A percentile compares a stretch with the other conserved stretches of the same genome.
phyloP scores from a whole-genome alignment of 2,329 filamentous ascomycete species.

The Clonostachys chloroleuca region DNA sequence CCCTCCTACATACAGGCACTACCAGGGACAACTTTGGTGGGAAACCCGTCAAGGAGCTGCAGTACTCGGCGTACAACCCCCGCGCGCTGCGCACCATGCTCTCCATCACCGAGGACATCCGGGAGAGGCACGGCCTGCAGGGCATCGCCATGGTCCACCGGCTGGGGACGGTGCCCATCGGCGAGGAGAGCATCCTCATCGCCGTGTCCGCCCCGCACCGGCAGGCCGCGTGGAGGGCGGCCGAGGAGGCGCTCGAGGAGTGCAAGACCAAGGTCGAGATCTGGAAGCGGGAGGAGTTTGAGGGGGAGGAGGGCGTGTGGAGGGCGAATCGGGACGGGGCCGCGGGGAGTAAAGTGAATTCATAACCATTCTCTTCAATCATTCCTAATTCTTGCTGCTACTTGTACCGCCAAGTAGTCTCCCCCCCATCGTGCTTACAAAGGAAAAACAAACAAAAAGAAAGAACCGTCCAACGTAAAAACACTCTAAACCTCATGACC shows the following conservation, averaged over 20 bases:
- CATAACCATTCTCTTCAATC: conserved; percentile 2
- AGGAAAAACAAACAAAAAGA: neutral
- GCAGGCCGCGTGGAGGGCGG: conserved; percentile 79
- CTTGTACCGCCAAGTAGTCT: too few relatives aligned
- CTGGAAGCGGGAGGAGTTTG: conserved; percentile 92
- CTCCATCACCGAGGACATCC: conserved; percentile 54
- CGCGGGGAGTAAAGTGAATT: conserved; percentile 42
- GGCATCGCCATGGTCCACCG: conserved; percentile 80
- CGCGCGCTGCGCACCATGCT: conserved; percentile 67
- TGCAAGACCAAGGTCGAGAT: conserved; percentile 89
- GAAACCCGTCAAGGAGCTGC: conserved; percentile 68
- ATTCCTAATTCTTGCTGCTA: neutral
- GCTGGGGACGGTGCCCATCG: conserved; percentile 79
- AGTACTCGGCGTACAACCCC: conserved; percentile 71
- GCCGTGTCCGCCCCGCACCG: conserved; percentile 81
- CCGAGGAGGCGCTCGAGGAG: conserved; percentile 82
- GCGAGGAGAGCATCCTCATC: conserved; percentile 91
- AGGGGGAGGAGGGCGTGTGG: conserved; percentile 74
- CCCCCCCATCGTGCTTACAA: too few relatives aligned
- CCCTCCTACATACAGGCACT: conserved; percentile 46
- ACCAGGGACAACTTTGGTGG: conserved; percentile 71
- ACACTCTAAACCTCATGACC: neutral
- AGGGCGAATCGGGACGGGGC: conserved; percentile 79
- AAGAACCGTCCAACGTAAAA: neutral
- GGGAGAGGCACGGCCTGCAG: conserved; percentile 58